A percentile compares a stretch with the other conserved stretches of the same genome.
Conservation (phyloP, 2,329 filamentous ascomycete species). For the Penicillium occitanis region DNA sequence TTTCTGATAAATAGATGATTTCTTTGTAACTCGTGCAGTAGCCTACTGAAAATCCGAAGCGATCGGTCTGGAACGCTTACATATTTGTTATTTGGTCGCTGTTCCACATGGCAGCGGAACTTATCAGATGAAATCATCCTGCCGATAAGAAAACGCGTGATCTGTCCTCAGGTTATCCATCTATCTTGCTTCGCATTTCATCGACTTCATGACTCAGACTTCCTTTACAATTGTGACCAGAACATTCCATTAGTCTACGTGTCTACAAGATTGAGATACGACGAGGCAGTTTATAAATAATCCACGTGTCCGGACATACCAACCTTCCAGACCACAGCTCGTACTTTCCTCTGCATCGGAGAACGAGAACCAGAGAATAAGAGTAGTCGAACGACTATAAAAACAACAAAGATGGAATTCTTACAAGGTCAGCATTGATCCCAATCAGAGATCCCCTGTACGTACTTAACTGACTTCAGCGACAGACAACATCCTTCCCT, state of each 20-base stretch:
- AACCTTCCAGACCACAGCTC: not conserved
- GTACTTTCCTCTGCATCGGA: not conserved
- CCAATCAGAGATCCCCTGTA: not conserved
- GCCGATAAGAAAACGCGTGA: conserved; percentile 15
- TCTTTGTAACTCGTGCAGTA: not conserved
- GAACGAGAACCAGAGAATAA: not conserved
- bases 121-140: conserved; percentile 4
- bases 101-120: not conserved
- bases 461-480: not conserved
- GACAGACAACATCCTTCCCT: conserved; percentile 26
- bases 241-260: not conserved
- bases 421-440: conserved; percentile 22
- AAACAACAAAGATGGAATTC: conserved; percentile 13
- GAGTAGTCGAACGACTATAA: not conserved
- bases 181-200: not conserved
- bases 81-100: not conserved
- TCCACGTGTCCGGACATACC: not conserved
- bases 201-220: not conserved
- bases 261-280: not conserved
- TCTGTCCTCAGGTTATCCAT: conserved; percentile 6
- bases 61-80: not conserved
- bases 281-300: not conserved
- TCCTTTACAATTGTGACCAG: too few species aligned
- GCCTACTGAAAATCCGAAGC: not conserved
- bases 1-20: not conserved